Base-by-base conservation (phyloP, 441 rosid genomes). In the Dalechampia spathulata region DNA sequence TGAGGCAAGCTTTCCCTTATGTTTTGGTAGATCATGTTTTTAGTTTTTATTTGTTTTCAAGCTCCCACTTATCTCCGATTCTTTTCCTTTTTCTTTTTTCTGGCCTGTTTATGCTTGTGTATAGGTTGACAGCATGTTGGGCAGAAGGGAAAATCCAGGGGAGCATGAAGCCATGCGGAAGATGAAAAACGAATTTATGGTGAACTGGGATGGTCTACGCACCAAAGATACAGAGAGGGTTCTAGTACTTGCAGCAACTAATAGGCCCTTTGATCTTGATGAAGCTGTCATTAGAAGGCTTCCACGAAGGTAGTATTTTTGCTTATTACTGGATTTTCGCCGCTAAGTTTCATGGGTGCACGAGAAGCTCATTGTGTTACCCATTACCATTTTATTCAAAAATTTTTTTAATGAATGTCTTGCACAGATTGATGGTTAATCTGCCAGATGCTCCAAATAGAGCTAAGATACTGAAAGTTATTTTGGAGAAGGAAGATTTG, bases 121-220 rank as follows among this genome's bases (percentile, higher is more conserved):
- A 2, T 63, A 90, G 97, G 98, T 91, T 67, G 98, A 91, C 66
- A 87, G 98, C 81, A 85, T 87, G 98, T 63, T 91, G 75, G 98
- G 98, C 14, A 82, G 90, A 60, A 75, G 96, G 57, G 95, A 86
- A 75, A 85, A 83, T 71, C 95, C 88, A 5, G 96, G 96, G 50
- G 98, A 91, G 75, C 96, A 91, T 57, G 98, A 91, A 77, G 98
- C 95, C 44, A 87, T 85, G 95, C 85, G 96, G 22, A 91, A 83
- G 83, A 87, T 91, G 95, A 91, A 87, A 73, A 91, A 91, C 65
- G 98, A 91, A 65, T 91, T 91, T 73, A 91, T 86, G 98, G 85
- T 84, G 60, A 86, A 87, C 66, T 91, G 96, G 98, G 95, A 91
- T 71, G 96, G 98, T 15, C 65, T 87, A 51, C 77, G 90, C 38